Evolutionary conservation across 805 yeast genomes (phyloP).

Genomic region (Candida jianshihensis): DNA sequence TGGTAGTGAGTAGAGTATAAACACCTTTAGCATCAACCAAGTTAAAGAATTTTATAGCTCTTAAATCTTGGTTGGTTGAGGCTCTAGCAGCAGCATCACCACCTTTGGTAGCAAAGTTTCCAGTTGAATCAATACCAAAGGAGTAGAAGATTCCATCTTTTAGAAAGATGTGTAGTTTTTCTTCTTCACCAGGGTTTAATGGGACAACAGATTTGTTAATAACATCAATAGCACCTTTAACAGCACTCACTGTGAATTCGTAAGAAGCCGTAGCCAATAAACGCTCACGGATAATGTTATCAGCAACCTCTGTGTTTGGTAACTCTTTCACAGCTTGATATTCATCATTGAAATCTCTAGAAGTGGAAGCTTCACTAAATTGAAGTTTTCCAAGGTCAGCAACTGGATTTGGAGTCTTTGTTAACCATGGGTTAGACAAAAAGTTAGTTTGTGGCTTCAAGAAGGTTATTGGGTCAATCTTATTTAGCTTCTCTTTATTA

Average conservation of each 20-base stretch:
- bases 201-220: slow-evolving; percentile 68
- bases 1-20: slow-evolving; percentile 69
- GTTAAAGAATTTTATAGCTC: slow-evolving; percentile 63
- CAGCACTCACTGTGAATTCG: slow-evolving; percentile 73
- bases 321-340: slow-evolving; percentile 76
- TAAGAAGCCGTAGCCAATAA: slow-evolving; percentile 60
- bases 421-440: slow-evolving; percentile 73
- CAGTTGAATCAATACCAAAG: slow-evolving; percentile 62
- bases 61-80: slow-evolving; percentile 71
- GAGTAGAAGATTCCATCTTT: slow-evolving; percentile 86
- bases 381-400: slow-evolving; percentile 25
- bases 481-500: slow-evolving; percentile 40
- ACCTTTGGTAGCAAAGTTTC: slow-evolving; percentile 58
- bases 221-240: slow-evolving; percentile 72
- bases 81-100: slow-evolving; percentile 84
- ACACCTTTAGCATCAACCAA: slow-evolving; percentile 56
- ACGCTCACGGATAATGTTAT: slow-evolving; percentile 70
- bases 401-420: slow-evolving; percentile 12
- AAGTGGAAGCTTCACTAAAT: slow-evolving; percentile 19
- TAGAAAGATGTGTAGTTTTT: slow-evolving; percentile 58
- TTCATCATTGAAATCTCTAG: slow-evolving; percentile 88
- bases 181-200: slow-evolving; percentile 70
- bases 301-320: slow-evolving; percentile 49
- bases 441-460: slow-evolving; percentile 54
- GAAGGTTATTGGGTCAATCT: slow-evolving; percentile 45